These are phyloP conservation scores for Amorphotheca resinae DNA, from an alignment of 495 filamentous ascomycete genomes.

Conservation along the genomic window DNA sequence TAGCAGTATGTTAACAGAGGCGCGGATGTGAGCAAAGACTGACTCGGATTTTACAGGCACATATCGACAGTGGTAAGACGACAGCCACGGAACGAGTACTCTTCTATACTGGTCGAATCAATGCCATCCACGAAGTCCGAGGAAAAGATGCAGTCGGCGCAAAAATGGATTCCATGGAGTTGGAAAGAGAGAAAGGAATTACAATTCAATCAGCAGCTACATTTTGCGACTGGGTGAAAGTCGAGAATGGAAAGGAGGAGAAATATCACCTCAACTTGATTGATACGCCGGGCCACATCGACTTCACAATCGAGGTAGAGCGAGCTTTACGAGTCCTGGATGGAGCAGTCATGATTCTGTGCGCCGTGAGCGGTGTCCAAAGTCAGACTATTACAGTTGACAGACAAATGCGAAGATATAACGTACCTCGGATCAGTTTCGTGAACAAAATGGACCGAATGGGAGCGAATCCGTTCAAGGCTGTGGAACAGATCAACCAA, in stretches of 20 bases:
- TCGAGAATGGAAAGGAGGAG: slow-evolving; percentile 62
- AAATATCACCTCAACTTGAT: slow-evolving; percentile 98
- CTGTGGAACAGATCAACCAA: slow-evolving; percentile 89
- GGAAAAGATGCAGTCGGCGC: slow-evolving; percentile 92
- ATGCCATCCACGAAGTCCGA: slow-evolving; percentile 93
- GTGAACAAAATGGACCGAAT: slow-evolving; percentile 99
- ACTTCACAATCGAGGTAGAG: slow-evolving; percentile 99
- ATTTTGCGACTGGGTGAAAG: slow-evolving; percentile 95
- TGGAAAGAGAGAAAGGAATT: slow-evolving; percentile 96
- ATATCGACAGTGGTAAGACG: slow-evolving; percentile 98
- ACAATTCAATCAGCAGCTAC: slow-evolving; percentile 98
- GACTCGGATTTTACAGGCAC: slow-evolving; percentile 38
- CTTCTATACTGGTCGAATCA: slow-evolving; percentile 96
- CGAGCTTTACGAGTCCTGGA: slow-evolving; percentile 90
- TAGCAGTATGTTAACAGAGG: slow-evolving; percentile 39
- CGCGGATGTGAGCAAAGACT: slow-evolving; percentile 10
- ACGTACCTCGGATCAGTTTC: slow-evolving; percentile 89
- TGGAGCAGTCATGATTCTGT: slow-evolving; percentile 97
- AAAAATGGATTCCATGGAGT: slow-evolving; percentile 99
- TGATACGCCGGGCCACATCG: slow-evolving; percentile 97
- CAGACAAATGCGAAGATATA: slow-evolving; percentile 96
- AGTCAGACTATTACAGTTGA: slow-evolving; percentile 97
- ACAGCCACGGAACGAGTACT: slow-evolving; percentile 95
- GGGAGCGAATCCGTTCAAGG: slow-evolving; percentile 97
- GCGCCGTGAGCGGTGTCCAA: slow-evolving; percentile 94